A percentile compares a stretch with the other conserved stretches of the same genome.
Evolutionary conservation across 805 yeast species (phyloP).

Genomic region (Lachancea waltii): DNA sequence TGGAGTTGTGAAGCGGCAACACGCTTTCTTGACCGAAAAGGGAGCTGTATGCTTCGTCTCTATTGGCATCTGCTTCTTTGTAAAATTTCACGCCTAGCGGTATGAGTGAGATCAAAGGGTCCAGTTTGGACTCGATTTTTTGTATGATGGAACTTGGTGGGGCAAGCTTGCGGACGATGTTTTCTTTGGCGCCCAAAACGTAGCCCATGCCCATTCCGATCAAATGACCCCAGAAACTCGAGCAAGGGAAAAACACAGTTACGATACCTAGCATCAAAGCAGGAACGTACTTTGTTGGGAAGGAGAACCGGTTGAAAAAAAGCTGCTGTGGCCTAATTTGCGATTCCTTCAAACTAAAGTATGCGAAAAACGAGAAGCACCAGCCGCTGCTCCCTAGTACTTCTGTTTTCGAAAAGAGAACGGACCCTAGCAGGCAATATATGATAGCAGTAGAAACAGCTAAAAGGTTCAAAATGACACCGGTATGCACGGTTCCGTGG

Average conservation of each 20-base stretch:
- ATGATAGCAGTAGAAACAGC: constrained; percentile 65
- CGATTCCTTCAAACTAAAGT: constrained; percentile 47
- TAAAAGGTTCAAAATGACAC: constrained; percentile 64
- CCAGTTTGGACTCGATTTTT: constrained; percentile 55
- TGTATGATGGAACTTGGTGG: constrained; percentile 63
- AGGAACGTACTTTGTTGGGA: constrained; percentile 61
- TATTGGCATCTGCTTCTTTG: constrained; percentile 47
- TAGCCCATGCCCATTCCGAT: constrained; percentile 65
- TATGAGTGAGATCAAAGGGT: constrained; percentile 44
- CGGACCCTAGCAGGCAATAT: constrained; percentile 42
- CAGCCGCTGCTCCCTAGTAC: constrained; percentile 71
- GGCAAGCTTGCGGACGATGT: constrained; percentile 47
- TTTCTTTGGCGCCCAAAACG: constrained; percentile 43
- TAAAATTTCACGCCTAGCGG: constrained; percentile 50
- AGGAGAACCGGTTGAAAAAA: constrained; percentile 34
- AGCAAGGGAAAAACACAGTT: constrained; percentile 52
- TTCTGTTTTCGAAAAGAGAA: constrained; percentile 45
- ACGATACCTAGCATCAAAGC: constrained; percentile 43
- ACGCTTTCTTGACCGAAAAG: constrained; percentile 16
- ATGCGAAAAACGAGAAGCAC: constrained; percentile 61
- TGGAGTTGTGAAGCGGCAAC: constrained; percentile 14
- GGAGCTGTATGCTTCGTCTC: constrained; percentile 27
- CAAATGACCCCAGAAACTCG: constrained; percentile 70
- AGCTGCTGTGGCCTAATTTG: constrained; percentile 37
- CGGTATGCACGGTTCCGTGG: constrained; percentile 84